Percentiles rank a stretch among this genome's conserved stretches.
Conservation (phyloP, 345 rosid genomes). For the Acer campestre region DNA sequence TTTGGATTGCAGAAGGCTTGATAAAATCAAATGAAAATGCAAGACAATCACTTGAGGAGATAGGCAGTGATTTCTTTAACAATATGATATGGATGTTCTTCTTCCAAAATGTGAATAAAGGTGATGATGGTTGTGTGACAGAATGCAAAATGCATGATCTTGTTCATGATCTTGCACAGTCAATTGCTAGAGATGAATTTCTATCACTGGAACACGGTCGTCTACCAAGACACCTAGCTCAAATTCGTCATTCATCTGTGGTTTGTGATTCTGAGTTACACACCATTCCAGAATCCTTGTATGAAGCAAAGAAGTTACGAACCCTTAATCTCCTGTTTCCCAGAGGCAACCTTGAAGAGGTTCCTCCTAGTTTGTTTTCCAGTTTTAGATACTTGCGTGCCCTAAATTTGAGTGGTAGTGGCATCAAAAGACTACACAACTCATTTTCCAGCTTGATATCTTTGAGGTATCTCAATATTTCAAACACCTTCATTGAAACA, state of each 20-base stretch:
- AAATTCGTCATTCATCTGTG: constrained; percentile 12
- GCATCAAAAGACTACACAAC: constrained; percentile 17
- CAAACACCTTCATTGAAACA: constrained; percentile 15
- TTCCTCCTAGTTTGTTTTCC: constrained; percentile 18
- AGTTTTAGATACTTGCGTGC: constrained; percentile 25
- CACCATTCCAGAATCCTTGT: constrained; percentile 19
- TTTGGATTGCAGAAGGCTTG: constrained; percentile 35
- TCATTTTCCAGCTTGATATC: constrained; percentile 13
- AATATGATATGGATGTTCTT: constrained; percentile 24
- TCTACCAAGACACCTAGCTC: background rate
- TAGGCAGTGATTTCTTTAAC: constrained; percentile 27
- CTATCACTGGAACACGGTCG: constrained; percentile 8
- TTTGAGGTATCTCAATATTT: constrained; percentile 31
- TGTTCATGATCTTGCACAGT: constrained; percentile 35
- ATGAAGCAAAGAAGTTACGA: constrained; percentile 27
- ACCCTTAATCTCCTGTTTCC: constrained; percentile 25
- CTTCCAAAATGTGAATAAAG: constrained; percentile 18
- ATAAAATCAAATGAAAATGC: constrained; percentile 7
- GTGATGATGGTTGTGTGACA: background rate
- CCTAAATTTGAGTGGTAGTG: constrained; percentile 29
- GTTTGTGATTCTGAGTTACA: constrained; percentile 10
- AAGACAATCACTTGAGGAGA: background rate
- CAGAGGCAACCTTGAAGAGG: constrained; percentile 23
- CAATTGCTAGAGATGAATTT: constrained; percentile 18
- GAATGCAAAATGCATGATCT: constrained; percentile 35